Percentiles rank a stretch among this genome's conserved stretches.
phyloP scores from a whole-genome alignment of 1,284 basidiomycete genomes.

The Cryptococcus deneoformans region DNA sequence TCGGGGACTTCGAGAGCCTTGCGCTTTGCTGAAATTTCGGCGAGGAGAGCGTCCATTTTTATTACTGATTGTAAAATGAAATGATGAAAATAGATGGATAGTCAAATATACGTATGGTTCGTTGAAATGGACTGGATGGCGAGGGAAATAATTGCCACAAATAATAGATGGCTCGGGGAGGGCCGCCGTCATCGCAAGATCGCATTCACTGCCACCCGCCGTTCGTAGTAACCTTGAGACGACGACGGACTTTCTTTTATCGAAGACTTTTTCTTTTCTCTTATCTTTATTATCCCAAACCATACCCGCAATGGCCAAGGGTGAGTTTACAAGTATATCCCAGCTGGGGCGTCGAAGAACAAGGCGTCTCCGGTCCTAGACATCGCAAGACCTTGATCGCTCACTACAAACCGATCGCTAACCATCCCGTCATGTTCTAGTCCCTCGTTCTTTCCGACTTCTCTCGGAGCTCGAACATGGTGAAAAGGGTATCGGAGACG shows the following conservation, averaged over 20 bases:
- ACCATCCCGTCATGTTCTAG: constrained; percentile 51
- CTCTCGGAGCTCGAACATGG: constrained; percentile 99
- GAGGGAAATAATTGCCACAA: too few species aligned
- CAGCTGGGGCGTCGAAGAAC: neutral
- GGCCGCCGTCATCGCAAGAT: too few species aligned
- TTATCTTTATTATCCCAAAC: constrained; percentile 8
- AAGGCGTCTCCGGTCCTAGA: neutral
- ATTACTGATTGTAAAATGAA: too few species aligned
- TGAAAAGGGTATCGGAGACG: constrained; percentile 98
- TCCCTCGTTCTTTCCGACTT: constrained; percentile 93
- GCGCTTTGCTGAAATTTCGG: constrained; percentile 83
- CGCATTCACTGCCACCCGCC: too few species aligned
- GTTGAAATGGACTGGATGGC: too few species aligned
- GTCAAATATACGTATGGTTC: too few species aligned
- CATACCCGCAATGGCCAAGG: constrained; percentile 58
- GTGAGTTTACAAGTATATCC: constrained; percentile 40
- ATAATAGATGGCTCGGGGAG: too few species aligned
- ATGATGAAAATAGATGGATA: too few species aligned
- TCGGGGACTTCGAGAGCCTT: constrained; percentile 55
- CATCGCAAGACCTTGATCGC: neutral
- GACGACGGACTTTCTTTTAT: too few species aligned
- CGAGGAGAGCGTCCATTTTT: constrained; percentile 45
- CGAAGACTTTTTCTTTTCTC: neutral
- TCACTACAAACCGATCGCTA: neutral
- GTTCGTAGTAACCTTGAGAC: too few species aligned